A percentile compares a stretch with the other conserved stretches of the same genome.
These are phyloP conservation scores for Polychaeton citri DNA, from an alignment of 2,329 filamentous ascomycete species.

Conservation along the genomic window DNA sequence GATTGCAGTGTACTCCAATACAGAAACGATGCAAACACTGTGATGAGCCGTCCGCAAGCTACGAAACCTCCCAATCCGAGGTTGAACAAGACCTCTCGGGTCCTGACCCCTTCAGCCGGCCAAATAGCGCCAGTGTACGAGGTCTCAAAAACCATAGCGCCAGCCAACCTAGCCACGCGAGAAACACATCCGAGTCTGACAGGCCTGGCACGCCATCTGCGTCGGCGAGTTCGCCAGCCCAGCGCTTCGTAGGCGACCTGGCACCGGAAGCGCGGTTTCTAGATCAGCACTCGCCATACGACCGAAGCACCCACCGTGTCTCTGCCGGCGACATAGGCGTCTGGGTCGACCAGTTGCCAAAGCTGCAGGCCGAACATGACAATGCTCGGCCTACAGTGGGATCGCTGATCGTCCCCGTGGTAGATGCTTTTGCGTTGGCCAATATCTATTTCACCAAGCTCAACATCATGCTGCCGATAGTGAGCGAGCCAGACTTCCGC, in stretches of 20 bases:
- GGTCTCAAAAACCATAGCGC: not conserved
- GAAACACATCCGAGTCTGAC: too few species aligned
- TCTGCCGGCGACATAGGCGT: slow-evolving; percentile 19
- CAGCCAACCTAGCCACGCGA: not conserved
- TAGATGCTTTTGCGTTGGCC: slow-evolving; percentile 24
- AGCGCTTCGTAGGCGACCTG: slow-evolving; percentile 32
- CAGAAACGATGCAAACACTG: slow-evolving; percentile 22
- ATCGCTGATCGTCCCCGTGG: slow-evolving; percentile 6
- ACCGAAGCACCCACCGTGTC: slow-evolving; percentile 6
- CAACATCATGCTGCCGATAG: slow-evolving; percentile 33
- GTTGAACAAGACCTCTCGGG: too few species aligned
- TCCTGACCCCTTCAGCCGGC: too few species aligned
- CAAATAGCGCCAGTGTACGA: too few species aligned
- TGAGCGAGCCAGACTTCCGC: slow-evolving; percentile 30
- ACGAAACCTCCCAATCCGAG: slow-evolving; percentile 1
- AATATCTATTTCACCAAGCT: slow-evolving; percentile 33
- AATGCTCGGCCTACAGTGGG: slow-evolving; percentile 14
- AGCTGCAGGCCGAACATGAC: slow-evolving; percentile 14
- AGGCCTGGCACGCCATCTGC: too few species aligned
- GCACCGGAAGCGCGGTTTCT: slow-evolving; percentile 34
- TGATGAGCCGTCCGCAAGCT: slow-evolving; percentile 6
- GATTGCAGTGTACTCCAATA: slow-evolving; percentile 2
- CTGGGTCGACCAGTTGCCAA: slow-evolving; percentile 23
- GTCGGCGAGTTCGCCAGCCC: slow-evolving; percentile 1
- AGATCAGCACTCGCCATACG: slow-evolving; percentile 20